Percentiles rank a stretch among this genome's conserved stretches.
Evolutionary conservation across 208 protist species (phyloP).

Genomic region (Naegleria lovaniensis): DNA sequence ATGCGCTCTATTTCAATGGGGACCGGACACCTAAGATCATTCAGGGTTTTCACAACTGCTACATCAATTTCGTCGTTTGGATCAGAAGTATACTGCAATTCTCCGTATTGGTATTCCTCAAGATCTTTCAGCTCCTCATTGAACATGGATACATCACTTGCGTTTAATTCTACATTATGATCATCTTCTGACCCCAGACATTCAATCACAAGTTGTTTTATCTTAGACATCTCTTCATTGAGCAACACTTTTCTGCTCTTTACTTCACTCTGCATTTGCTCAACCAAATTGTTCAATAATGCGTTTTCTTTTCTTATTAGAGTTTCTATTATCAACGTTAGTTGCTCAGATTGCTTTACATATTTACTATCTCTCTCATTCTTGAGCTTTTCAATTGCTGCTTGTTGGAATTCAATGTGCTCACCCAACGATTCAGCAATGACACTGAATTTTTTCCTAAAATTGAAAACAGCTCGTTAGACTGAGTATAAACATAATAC

Average conservation of each 20-base stretch:
- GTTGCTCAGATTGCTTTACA: background rate
- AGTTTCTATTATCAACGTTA: background rate
- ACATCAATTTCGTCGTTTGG: background rate
- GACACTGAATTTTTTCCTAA: background rate
- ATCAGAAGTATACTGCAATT: background rate
- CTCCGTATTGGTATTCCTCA: background rate
- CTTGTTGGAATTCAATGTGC: background rate
- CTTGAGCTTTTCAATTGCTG: background rate
- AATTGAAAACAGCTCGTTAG: background rate
- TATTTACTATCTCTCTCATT: background rate
- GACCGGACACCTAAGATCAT: background rate
- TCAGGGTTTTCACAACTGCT: background rate
- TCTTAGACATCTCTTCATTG: background rate
- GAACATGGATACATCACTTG: background rate
- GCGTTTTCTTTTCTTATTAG: background rate
- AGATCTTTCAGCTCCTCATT: background rate
- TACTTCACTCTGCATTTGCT: slow-evolving; percentile 5
- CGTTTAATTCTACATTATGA: background rate
- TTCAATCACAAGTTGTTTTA: background rate
- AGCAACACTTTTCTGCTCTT: background rate
- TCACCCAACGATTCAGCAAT: background rate
- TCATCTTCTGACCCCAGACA: background rate
- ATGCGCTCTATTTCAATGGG: background rate
- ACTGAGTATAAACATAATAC: too few relatives aligned
- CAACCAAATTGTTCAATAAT: background rate